Evolutionary conservation across 495 filamentous ascomycete species (phyloP).

Genomic region (Podospora sp.): DNA sequence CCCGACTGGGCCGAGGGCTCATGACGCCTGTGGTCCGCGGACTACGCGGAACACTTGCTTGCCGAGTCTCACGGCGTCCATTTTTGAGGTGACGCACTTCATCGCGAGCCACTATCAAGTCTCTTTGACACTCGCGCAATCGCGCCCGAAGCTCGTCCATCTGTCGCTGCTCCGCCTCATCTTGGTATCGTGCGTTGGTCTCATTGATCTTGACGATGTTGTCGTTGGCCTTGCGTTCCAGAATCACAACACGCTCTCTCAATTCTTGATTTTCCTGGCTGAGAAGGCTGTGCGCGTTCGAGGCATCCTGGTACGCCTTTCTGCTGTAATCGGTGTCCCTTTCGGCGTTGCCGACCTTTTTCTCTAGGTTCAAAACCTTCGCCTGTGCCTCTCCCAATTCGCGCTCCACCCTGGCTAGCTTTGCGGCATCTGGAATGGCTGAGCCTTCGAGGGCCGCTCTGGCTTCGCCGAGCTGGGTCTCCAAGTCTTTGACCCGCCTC

Average conservation of each 20-base stretch:
- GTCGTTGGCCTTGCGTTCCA: conserved; percentile 54
- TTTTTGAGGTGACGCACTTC: conserved; percentile 47
- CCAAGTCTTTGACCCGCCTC: conserved; percentile 50
- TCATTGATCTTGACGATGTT: conserved; percentile 56
- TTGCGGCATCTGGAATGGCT: conserved; percentile 51
- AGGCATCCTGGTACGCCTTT: conserved; percentile 65
- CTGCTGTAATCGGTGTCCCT: conserved; percentile 62
- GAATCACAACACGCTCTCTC: conserved; percentile 45
- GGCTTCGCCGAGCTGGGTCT: conserved; percentile 53
- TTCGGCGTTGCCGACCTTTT: conserved; percentile 41
- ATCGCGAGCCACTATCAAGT: conserved; percentile 47
- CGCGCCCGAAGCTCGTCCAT: conserved; percentile 59
- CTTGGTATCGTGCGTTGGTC: conserved; percentile 46
- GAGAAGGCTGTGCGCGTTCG: conserved; percentile 54
- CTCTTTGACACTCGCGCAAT: conserved; percentile 61
- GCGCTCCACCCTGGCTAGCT: conserved; percentile 49
- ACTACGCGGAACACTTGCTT: conserved; percentile 52
- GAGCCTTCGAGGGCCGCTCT: conserved; percentile 51
- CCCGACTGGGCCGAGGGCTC: conserved; percentile 43
- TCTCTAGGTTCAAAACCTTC: conserved; percentile 45
- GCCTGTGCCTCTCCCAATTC: conserved; percentile 32
- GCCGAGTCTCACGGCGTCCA: conserved; percentile 53
- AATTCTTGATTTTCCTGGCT: conserved; percentile 55
- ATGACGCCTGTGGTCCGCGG: conserved; percentile 44
- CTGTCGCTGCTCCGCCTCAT: conserved; percentile 34